phyloP scores from a whole-genome alignment of 2,329 filamentous ascomycete species.

The Cladorrhinum sp. region DNA sequence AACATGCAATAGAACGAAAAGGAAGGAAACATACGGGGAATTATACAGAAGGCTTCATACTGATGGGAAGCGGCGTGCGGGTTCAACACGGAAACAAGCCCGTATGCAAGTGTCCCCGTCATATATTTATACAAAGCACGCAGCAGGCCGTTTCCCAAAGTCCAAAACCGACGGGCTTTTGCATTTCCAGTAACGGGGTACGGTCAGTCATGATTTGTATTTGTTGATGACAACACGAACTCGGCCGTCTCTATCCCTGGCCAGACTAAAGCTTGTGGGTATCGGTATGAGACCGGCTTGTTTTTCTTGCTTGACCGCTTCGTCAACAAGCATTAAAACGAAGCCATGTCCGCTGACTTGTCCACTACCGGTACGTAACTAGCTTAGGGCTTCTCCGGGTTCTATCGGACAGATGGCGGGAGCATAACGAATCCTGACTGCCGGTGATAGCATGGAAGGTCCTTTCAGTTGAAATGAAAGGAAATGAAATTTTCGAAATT shows the following conservation, averaged over 20 bases:
- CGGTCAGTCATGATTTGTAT: neutral
- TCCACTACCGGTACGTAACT: neutral
- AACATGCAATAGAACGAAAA: neutral
- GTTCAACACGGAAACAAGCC: neutral
- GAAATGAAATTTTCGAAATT: too few relatives aligned
- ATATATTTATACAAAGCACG: neutral
- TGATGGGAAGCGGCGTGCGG: neutral
- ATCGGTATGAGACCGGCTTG: neutral
- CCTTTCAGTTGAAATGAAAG: too few relatives aligned
- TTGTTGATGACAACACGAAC: neutral
- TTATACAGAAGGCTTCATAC: neutral
- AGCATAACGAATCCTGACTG: neutral
- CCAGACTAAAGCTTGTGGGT: neutral
- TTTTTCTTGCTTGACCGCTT: neutral
- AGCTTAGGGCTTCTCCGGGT: neutral
- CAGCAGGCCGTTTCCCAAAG: neutral
- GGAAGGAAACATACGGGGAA: neutral
- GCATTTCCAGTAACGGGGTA: neutral
- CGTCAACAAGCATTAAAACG: neutral
- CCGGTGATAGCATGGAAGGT: too few relatives aligned
- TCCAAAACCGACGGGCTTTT: neutral
- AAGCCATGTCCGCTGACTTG: neutral
- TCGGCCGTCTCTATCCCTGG: neutral
- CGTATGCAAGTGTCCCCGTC: constrained; percentile 11
- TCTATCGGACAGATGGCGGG: neutral